Evolutionary conservation across 805 yeast species (phyloP), one percentile per base, ranked within the genome.

Genomic region (Candida coquimbonensis): DNA sequence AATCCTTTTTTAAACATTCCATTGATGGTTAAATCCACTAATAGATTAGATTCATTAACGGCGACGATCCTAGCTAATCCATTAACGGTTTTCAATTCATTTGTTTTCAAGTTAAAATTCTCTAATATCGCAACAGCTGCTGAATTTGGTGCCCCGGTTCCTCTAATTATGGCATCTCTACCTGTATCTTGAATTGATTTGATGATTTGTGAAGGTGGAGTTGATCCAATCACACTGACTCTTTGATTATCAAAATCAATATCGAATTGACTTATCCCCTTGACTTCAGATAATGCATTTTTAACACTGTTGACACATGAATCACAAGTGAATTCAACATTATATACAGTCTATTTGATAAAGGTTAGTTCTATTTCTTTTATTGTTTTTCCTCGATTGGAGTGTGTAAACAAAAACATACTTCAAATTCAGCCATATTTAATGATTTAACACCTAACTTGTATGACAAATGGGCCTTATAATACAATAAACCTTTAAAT

Each of bases 81-180:
- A 57, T 84, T 80, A 24, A 91, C 95, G 0, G 90, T 86, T 26
- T 65, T 66, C 9, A 41, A 36, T 4, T 31, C 34, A 33, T 54
- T 61, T n/a, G 57, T 49, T 2, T 68, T 66, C 16, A 42, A 34
- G 42, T 70, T 77, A 55, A 83, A 84, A 17, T 84, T 74, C 61
- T 91, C 98, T 46, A 90, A 65, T 40, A 90, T 90, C 53, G 93
- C 80, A 31, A 90, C 98, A 0, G 96, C 96, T 0, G 97, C 96
- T 17, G 86, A 75, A 61, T 90, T 83, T 16, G 95, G 83, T 47
- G 70, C 74, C 4, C 97, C 97, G 0, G 96, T 80, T 7, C 98
- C 98, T 49, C 98, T 73, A 24, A 91, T 83, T 52, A 91, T 87
- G 4, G 96, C 96, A 59, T 91, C 97, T 52, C 80, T 77, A 1